These are phyloP conservation scores for Apiotrichum siamense DNA, from an alignment of 1,284 basidiomycete species.

Conservation along the genomic window DNA sequence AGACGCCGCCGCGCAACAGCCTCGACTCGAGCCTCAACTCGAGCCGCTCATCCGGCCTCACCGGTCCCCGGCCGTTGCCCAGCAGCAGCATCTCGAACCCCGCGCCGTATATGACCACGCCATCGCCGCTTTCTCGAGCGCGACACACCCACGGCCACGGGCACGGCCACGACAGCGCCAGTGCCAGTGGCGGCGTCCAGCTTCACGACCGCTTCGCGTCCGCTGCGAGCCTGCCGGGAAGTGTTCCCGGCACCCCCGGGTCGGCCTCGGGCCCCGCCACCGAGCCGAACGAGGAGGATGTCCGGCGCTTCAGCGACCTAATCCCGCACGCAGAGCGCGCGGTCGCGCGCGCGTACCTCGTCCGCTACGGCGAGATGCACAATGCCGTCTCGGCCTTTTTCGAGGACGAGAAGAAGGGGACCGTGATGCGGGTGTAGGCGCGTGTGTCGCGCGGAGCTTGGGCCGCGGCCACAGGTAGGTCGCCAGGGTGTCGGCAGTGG, in stretches of 20 bases:
- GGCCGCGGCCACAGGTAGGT: too few species aligned
- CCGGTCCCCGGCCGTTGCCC: neutral
- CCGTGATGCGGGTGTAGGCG: constrained; percentile 39
- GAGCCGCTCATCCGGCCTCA: neutral
- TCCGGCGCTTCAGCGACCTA: constrained; percentile 65
- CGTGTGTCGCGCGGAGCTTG: neutral
- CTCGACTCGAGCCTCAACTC: constrained; percentile 1
- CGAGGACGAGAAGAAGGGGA: constrained; percentile 76
- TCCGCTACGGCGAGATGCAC: constrained; percentile 65
- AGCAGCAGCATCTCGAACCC: neutral
- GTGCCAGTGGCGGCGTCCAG: too few species aligned
- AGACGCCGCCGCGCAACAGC: constrained; percentile 3
- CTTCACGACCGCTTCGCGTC: too few species aligned
- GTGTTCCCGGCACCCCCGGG: too few species aligned
- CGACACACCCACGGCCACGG: too few species aligned
- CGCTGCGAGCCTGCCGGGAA: too few species aligned
- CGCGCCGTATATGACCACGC: neutral
- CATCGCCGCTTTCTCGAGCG: constrained; percentile 11
- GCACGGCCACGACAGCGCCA: too few species aligned
- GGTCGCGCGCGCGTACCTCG: constrained; percentile 65
- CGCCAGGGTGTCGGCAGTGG: too few species aligned
- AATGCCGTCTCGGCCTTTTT: constrained; percentile 78
- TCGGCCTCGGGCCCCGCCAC: too few species aligned
- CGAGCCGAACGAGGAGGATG: constrained; percentile 29
- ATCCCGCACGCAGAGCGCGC: constrained; percentile 67